Evolutionary conservation across 2,329 filamentous ascomycete species (phyloP).

Genomic region (Aureobasidium mangrovei): DNA sequence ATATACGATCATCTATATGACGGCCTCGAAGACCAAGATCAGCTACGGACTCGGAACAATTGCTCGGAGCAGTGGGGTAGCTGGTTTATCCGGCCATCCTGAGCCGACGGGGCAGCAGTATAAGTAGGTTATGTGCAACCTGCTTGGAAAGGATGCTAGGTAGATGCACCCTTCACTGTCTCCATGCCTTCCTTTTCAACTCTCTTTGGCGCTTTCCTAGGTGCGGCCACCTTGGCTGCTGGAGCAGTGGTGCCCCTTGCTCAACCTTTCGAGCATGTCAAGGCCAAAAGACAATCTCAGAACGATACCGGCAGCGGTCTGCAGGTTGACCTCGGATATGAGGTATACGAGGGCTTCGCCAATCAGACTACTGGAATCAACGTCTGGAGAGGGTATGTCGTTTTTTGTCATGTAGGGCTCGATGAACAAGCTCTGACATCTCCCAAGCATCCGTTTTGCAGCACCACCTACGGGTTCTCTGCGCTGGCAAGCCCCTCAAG

Average conservation of each 20-base stretch:
- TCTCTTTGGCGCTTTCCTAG: neutral
- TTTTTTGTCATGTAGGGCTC: neutral
- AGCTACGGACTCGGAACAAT: neutral
- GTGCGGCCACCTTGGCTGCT: conserved; percentile 2
- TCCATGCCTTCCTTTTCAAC: neutral
- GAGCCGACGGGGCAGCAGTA: neutral
- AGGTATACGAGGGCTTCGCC: conserved; percentile 8
- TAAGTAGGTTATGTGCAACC: neutral
- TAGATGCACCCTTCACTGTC: neutral
- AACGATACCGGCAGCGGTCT: neutral
- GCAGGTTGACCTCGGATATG: conserved; percentile 13
- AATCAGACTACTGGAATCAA: conserved; percentile 11
- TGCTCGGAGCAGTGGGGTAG: conserved; percentile 1
- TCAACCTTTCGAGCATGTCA: conserved; percentile 12
- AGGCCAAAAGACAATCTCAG: conserved; percentile 5
- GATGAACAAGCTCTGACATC: neutral
- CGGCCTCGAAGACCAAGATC: no score
- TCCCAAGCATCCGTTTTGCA: conserved; percentile 22
- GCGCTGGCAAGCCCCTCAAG: conserved; percentile 23
- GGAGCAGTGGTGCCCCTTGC: neutral
- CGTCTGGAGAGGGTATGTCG: conserved; percentile 13
- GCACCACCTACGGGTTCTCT: conserved; percentile 19
- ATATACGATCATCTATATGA: no score
- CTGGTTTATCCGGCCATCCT: neutral
- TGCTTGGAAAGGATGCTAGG: neutral